Conservation (phyloP, 768 basidiomycete species). For the Tubosaeta brunneosetosa region DNA sequence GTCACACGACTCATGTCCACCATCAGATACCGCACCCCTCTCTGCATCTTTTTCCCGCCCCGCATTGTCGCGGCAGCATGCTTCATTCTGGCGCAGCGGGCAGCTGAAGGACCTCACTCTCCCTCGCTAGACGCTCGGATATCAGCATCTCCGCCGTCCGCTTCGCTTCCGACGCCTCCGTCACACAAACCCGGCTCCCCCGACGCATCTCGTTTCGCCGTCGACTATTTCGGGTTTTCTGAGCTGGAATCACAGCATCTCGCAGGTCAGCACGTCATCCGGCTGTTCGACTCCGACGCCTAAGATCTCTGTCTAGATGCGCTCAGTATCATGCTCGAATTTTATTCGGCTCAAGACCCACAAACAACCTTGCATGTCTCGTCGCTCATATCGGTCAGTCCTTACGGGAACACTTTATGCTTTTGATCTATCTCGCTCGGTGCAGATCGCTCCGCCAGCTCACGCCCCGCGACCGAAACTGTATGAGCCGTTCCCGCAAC, state of each 20-base stretch:
- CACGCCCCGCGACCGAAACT: constrained; percentile 34
- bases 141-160: constrained; percentile 63
- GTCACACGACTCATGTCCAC: constrained; percentile 5
- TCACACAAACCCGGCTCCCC: constrained; percentile 71
- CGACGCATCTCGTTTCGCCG: constrained; percentile 60
- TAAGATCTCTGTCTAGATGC: constrained; percentile 43
- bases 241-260: constrained; percentile 54
- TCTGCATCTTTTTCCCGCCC: constrained; percentile 67
- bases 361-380: constrained; percentile 47
- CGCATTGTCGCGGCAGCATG: constrained; percentile 73
- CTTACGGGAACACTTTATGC: neutral
- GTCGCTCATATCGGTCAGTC: constrained; percentile 47
- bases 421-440: constrained; percentile 7
- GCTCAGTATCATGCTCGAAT: constrained; percentile 63
- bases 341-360: constrained; percentile 62
- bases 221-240: constrained; percentile 62
- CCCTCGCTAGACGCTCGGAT: constrained; percentile 72
- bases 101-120: constrained; percentile 68
- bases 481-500: constrained; percentile 38
- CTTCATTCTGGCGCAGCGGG: constrained; percentile 69
- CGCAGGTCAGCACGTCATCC: constrained; percentile 44
- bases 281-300: neutral
- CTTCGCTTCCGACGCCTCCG: constrained; percentile 77
- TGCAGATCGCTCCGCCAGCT: constrained; percentile 49
- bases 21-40: constrained; percentile 69